Evolutionary conservation across 257 asterid species (phyloP), one percentile per base, ranked within the genome.

Genomic region (Penstemon eatonii): DNA sequence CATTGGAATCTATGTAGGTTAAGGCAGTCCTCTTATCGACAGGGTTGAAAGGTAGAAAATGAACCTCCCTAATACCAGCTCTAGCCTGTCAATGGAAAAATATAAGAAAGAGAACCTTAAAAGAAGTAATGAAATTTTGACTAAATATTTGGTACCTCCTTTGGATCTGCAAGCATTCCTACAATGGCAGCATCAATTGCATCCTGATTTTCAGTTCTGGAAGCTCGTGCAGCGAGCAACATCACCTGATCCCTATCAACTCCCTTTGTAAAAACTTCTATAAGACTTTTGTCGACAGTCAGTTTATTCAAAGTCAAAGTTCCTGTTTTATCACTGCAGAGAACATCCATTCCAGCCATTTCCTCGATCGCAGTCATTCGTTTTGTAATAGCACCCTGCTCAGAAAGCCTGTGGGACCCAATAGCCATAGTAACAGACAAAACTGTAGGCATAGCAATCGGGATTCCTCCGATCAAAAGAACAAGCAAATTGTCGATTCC

Each of bases 361-460:
- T 91, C 98, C 81, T 91, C 98, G 51, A 91, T 91, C 43, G 98
- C 98, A 18, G 98, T 91, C 98, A 91, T 91, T 70, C 98, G 77
- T 75, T 91, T 91, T 0, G 98, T 91, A 72, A 91, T 91, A 42
- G 98, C 98, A 6, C 98, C 98, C 78, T 89, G 98, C 76, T 87
- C 90, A 33, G 96, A 86, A 3, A 91, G 82, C 71, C 96, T 81
- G 77, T 91, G 98, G 38, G 98, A 91, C 7, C 96, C 98, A 36
- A 91, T 91, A 63, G 98, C 98, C 98, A 91, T 91, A 0, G 96
- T 91, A 50, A 91, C 97, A 0, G 97, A 91, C 72, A 91, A 76
- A 45, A 91, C 98, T 0, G 98, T 91, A 0, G 98, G 98, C 98
- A 91, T 91, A 25, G 98, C 98, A 66, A 91, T 91, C 4, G 98